Base-by-base conservation (phyloP, 2,329 filamentous ascomycete genomes). In the Curvularia spicifera region DNA sequence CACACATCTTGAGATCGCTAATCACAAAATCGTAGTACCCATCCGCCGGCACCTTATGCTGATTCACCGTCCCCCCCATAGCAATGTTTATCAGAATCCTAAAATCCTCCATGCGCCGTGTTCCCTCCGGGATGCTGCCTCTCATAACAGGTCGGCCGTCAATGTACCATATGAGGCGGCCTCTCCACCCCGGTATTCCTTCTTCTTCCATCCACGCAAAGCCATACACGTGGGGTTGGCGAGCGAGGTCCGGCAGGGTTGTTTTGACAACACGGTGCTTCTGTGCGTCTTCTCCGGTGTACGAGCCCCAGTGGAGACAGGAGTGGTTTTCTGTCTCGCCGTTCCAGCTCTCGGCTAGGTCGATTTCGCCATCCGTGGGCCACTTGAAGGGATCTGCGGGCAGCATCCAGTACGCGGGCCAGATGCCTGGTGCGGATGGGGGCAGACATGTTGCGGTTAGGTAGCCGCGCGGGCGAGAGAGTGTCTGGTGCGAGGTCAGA, bases 341-440 rank as follows among this genome's bases (percentile, higher is more conserved):
- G 61, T 87, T 86, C 85, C 85, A 87, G n/a, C 79, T 82, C 72
- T 87, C 85, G 40, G 84, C 82, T 46, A 87, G 84, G 69, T 87
- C 85, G 12, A 87, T 76, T 69, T 87, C 85, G 54, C 85, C 85
- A 59, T 87, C 85, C 0, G 74, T 79, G 0, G 85, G 85, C 85
- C 85, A 87, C 0, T 74, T 72, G 65, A 87, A 87, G 0, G 85
- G 85, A 62, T 87, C 83, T 31, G 78, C 72, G 0, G 85, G 85
- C 5, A 87, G 75, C 51, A 87, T 79, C 85, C 85, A 87, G 66
- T 87, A 86, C 0, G 85, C 85, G 0, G 85, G 85, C 85, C 85
- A 87, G 46, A 87, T 82, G 4, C 85, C 85, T 2, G 76, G 69
- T 0, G 85, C 85, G 51, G 81, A 83, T 0, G 85, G 85, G 0